Base-by-base conservation (phyloP, 2,329 filamentous ascomycete genomes). In the Scopulariopsis brevicaulis region DNA sequence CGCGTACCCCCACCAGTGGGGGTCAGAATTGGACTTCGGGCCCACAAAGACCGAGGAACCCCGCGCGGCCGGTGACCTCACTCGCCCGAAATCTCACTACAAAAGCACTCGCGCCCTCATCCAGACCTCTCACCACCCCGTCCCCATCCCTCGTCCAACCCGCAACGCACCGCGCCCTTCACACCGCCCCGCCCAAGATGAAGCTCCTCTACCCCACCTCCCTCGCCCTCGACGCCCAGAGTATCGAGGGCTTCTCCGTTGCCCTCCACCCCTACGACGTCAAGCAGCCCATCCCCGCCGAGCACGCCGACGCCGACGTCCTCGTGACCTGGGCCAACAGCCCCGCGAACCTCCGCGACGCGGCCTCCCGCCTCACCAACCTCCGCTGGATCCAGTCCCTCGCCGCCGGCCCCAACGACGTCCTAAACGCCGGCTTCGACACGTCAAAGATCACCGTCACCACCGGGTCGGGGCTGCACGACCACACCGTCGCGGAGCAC, bases 171-270 rank as follows among this genome's bases (percentile, higher is more conserved):
- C 28, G 28, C 28, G 8, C n/a, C n/a, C n/a, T n/a, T 32, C 28
- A 32, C 28, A 32, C 46, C 48, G 25, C 12, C n/a, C 37, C 54
- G n/a, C 25, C 54, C 64, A 71, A 58, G 56, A 82, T 82, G 81
- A 86, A 86, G 73, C 79, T 86, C 63, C 81, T 86, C 62, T 85
- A 86, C 72, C 83, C 83, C 55, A 85, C 80, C 58, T 85, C 82
- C 3, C 75, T 86, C 61, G 73, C 72, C 57, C 76, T 86, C 67
- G 76, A 85, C 71, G 64, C 77, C 60, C 62, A 74, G 60, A 73
- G 71, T 65, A 74, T 86, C 60, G 70, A 84, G 63, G 83, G 82
- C 64, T 85, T 83, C 73, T 73, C 77, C 54, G 76, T 80, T 53
- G 68, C 74, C 2, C 75, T 85, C n/a, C 74, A 81, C 64, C 67